phyloP scores from a whole-genome alignment of 352 stramenopile genomes.

The Globisporangium okanoganense region DNA sequence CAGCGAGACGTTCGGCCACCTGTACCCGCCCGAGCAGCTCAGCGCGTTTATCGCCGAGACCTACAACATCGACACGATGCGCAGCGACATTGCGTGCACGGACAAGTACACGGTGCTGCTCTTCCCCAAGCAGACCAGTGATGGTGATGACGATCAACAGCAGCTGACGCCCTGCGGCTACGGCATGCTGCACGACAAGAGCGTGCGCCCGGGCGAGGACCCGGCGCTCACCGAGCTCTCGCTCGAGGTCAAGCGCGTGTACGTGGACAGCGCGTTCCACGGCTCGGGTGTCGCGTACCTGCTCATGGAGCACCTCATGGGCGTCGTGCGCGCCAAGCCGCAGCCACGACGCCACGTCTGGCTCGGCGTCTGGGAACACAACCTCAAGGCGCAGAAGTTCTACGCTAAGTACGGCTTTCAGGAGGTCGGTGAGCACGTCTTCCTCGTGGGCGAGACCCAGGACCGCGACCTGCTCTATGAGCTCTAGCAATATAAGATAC shows the following conservation, averaged over 20 bases:
- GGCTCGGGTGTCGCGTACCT: constrained; percentile 20
- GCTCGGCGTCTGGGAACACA: constrained; percentile 33
- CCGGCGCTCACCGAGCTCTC: constrained; percentile 16
- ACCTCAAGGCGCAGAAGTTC: constrained; percentile 28
- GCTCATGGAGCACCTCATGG: constrained; percentile 30
- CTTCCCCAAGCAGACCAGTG: constrained; percentile 12
- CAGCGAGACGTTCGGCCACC: constrained; percentile 24
- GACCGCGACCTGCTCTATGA: constrained; percentile 23
- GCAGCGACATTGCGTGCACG: constrained; percentile 18
- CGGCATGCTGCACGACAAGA: constrained; percentile 21
- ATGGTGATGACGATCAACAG: not conserved
- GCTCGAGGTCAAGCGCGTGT: constrained; percentile 29
- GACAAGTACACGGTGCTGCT: constrained; percentile 28
- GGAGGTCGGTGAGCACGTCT: constrained; percentile 26
- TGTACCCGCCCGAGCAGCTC: constrained; percentile 22
- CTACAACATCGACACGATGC: constrained; percentile 19
- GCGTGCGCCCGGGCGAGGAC: constrained; percentile 21
- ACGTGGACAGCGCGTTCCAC: constrained; percentile 27
- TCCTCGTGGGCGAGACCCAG: constrained; percentile 15
- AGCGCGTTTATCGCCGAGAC: constrained; percentile 12
- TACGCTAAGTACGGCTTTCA: constrained; percentile 31
- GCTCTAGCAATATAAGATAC: constrained; percentile 4
- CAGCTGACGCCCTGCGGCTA: constrained; percentile 17
- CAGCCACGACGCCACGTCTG: constrained; percentile 14
- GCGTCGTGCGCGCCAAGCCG: constrained; percentile 17